Conservation (phyloP, 805 yeast species). For the Ogataea glucozyma region DNA sequence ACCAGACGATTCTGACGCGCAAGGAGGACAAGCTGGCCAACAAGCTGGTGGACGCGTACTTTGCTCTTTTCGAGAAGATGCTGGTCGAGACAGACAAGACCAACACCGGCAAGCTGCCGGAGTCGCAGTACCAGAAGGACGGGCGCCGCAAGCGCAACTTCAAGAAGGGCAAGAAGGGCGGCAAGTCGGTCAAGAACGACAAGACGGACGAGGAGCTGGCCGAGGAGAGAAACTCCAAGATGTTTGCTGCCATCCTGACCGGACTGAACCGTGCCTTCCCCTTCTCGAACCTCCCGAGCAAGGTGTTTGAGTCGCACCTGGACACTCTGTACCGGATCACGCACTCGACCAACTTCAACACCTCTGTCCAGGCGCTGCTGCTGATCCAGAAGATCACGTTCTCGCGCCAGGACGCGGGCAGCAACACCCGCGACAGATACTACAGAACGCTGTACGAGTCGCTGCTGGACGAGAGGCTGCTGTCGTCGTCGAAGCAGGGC, state of each 20-base stretch:
- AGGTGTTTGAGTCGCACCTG: constrained; percentile 71
- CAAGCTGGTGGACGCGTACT: constrained; percentile 76
- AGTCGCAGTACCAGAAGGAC: constrained; percentile 52
- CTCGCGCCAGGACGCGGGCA: constrained; percentile 40
- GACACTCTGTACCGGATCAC: constrained; percentile 86
- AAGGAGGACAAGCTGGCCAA: constrained; percentile 82
- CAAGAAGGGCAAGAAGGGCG: constrained; percentile 87
- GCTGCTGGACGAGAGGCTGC: constrained; percentile 78
- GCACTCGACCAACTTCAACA: constrained; percentile 90
- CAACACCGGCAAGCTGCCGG: constrained; percentile 40
- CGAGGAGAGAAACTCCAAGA: constrained; percentile 80
- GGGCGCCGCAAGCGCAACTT: constrained; percentile 70
- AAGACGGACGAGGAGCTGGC: constrained; percentile 63
- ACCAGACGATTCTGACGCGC: constrained; percentile 86
- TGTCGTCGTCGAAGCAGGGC: constrained; percentile 88
- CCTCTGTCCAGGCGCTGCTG: constrained; percentile 88
- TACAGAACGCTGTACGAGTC: constrained; percentile 90
- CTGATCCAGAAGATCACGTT: constrained; percentile 78
- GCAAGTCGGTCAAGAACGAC: constrained; percentile 67
- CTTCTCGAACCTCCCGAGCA: constrained; percentile 72
- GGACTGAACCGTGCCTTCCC: constrained; percentile 97
- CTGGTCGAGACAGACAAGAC: constrained; percentile 65
- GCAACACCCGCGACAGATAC: constrained; percentile 56
- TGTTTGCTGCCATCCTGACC: constrained; percentile 87
- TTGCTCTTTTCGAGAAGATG: constrained; percentile 81